Percentiles rank a stretch among this genome's conserved stretches.
These are phyloP conservation scores for Penicillium crystallinum DNA, from an alignment of 495 filamentous ascomycete genomes.

Conservation along the genomic window DNA sequence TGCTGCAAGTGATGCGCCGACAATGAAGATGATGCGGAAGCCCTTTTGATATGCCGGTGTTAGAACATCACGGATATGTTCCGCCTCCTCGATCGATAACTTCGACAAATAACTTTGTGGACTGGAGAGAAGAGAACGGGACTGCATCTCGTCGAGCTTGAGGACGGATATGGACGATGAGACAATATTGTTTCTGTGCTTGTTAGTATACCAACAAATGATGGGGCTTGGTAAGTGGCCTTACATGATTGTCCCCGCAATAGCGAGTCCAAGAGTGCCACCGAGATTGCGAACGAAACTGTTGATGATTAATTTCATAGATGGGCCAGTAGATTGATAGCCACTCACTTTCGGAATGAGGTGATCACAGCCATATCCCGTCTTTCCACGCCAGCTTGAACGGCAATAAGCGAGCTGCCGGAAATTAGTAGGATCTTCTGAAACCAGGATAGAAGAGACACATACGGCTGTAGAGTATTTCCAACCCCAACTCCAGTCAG, in stretches of 20 bases:
- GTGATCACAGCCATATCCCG: constrained; percentile 53
- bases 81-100: constrained; percentile 26
- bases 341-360: constrained; percentile 47
- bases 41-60: constrained; percentile 46
- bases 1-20: constrained; percentile 43
- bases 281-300: constrained; percentile 52
- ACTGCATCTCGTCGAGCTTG: constrained; percentile 18
- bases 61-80: constrained; percentile 31
- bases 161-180: constrained; percentile 31
- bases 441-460: neutral
- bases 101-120: constrained; percentile 29
- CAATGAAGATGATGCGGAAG: constrained; percentile 47
- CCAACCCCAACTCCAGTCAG: constrained; percentile 50
- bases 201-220: neutral
- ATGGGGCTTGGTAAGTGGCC: neutral
- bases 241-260: constrained; percentile 49
- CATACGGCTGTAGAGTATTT: constrained; percentile 49
- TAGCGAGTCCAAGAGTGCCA: constrained; percentile 48
- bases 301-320: constrained; percentile 9
- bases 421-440: neutral
- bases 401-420: constrained; percentile 40
- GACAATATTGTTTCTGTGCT: constrained; percentile 41
- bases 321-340: neutral
- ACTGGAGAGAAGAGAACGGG: constrained; percentile 27
- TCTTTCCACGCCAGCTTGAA: constrained; percentile 49